phyloP scores from a whole-genome alignment of 345 rosid genomes.

The Citrus trifoliata region DNA sequence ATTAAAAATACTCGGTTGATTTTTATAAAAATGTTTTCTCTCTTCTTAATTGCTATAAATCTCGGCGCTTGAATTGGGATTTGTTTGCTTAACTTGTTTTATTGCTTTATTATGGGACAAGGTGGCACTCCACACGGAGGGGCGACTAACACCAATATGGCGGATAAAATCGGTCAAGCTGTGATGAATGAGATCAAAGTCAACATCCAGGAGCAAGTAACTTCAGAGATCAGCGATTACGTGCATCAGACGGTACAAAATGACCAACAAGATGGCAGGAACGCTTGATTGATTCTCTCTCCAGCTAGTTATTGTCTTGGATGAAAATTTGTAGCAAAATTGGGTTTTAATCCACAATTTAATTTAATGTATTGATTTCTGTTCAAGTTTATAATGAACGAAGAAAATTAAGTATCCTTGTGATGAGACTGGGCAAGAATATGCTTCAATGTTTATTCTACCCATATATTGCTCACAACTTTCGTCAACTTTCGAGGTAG shows the following conservation, averaged over 20 bases:
- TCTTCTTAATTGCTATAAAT: no score
- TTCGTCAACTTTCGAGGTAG: no score
- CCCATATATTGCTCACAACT: no score
- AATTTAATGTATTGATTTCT: not conserved
- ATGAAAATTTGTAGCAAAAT: not conserved
- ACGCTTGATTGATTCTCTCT: not conserved
- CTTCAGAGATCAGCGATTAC: not conserved
- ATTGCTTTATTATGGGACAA: no score
- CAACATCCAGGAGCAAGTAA: constrained; percentile 12
- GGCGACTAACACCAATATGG: not conserved
- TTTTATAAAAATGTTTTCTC: no score
- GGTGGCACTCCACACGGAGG: constrained; percentile 7
- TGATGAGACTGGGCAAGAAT: no score
- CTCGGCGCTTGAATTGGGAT: no score
- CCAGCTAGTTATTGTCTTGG: not conserved
- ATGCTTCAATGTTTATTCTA: no score
- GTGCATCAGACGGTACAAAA: not conserved
- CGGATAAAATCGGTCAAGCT: constrained; percentile 9
- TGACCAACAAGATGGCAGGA: not conserved
- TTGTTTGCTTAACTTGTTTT: no score
- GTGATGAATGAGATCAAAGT: constrained; percentile 17
- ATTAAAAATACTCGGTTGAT: no score
- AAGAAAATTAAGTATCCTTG: not conserved
- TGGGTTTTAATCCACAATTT: not conserved
- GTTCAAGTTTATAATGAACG: not conserved